Evolutionary conservation across 2,329 filamentous ascomycete species (phyloP).

Genomic region (Penicillium palitans): DNA sequence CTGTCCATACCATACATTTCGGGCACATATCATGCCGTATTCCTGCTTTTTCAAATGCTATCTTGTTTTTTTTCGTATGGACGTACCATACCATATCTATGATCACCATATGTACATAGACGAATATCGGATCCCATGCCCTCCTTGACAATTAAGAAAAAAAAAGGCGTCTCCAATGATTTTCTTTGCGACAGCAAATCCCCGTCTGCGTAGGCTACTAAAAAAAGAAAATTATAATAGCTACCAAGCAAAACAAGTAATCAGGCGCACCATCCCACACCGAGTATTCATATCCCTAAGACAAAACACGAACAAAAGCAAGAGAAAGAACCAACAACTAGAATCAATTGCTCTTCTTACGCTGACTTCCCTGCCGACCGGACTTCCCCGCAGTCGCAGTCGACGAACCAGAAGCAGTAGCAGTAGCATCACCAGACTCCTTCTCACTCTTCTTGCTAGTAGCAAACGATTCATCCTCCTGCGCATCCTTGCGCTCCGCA

Average conservation of each 20-base stretch:
- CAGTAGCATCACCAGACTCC: slow-evolving; percentile 3
- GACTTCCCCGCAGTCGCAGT: slow-evolving; percentile 15
- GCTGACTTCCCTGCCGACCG: slow-evolving; percentile 21
- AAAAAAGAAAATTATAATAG: not conserved
- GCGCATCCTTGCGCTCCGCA: slow-evolving; percentile 86
- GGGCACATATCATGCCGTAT: slow-evolving; percentile 7
- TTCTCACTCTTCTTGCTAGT: slow-evolving; percentile 43
- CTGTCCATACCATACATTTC: not conserved
- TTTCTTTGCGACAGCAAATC: not conserved
- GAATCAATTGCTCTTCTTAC: slow-evolving; percentile 29
- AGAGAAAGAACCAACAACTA: not conserved
- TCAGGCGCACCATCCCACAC: not conserved
- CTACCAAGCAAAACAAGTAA: not conserved
- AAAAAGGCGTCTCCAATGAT: not conserved
- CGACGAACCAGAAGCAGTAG: slow-evolving; percentile 13
- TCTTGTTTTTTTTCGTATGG: slow-evolving; percentile 3
- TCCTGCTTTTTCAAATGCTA: slow-evolving; percentile 12
- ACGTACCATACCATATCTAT: slow-evolving; percentile 11
- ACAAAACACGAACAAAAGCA: not conserved
- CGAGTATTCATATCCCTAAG: not conserved
- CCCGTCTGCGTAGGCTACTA: not conserved
- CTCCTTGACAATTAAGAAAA: not conserved
- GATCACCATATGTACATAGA: slow-evolving; percentile 23
- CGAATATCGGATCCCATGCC: not conserved
- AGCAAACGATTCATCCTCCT: slow-evolving; percentile 67